Percentiles rank a stretch among this genome's conserved stretches.
These are phyloP conservation scores for Neofusicoccum kwambonambiense DNA, from an alignment of 2,329 filamentous ascomycete genomes.

Conservation along the genomic window DNA sequence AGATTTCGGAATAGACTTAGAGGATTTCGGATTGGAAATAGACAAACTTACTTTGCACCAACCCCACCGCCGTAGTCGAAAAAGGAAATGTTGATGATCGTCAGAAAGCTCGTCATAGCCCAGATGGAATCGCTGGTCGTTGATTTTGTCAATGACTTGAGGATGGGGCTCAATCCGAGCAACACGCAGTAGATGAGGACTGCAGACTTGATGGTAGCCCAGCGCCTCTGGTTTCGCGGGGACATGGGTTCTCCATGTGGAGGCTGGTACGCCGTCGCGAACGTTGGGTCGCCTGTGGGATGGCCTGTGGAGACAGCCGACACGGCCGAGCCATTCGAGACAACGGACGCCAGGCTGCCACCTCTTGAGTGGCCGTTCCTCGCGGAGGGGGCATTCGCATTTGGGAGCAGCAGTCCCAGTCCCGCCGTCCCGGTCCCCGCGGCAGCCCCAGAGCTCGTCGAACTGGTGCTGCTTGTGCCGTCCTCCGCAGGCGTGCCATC, in stretches of 20 bases:
- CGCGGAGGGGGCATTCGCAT: slow-evolving; percentile 8
- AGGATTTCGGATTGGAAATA: not conserved
- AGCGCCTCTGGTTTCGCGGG: slow-evolving; percentile 58
- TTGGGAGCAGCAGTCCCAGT: slow-evolving; percentile 38
- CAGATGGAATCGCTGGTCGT: slow-evolving; percentile 95
- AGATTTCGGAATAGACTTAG: slow-evolving; percentile 14
- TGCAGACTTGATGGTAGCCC: slow-evolving; percentile 88
- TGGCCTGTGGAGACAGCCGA: slow-evolving; percentile 26
- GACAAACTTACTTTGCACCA: slow-evolving; percentile 47
- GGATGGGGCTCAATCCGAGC: slow-evolving; percentile 86
- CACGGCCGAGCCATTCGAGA: slow-evolving; percentile 44
- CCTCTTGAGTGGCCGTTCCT: slow-evolving; percentile 48
- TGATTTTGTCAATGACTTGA: slow-evolving; percentile 92
- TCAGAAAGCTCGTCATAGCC: slow-evolving; percentile 91
- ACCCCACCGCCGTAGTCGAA: slow-evolving; percentile 86
- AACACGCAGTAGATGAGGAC: slow-evolving; percentile 90
- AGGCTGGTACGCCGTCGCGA: slow-evolving; percentile 36
- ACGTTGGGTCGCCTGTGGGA: slow-evolving; percentile 40
- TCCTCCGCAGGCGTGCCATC: slow-evolving; percentile 20
- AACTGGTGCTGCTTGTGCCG: slow-evolving; percentile 21
- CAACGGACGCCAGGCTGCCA: slow-evolving; percentile 56
- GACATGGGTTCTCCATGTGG: slow-evolving; percentile 46
- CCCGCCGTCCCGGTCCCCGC: slow-evolving; percentile 20
- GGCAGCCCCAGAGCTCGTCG: slow-evolving; percentile 7
- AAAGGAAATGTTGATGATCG: slow-evolving; percentile 95